phyloP scores from a whole-genome alignment of 257 asterid genomes.

The Datura wrightii region DNA sequence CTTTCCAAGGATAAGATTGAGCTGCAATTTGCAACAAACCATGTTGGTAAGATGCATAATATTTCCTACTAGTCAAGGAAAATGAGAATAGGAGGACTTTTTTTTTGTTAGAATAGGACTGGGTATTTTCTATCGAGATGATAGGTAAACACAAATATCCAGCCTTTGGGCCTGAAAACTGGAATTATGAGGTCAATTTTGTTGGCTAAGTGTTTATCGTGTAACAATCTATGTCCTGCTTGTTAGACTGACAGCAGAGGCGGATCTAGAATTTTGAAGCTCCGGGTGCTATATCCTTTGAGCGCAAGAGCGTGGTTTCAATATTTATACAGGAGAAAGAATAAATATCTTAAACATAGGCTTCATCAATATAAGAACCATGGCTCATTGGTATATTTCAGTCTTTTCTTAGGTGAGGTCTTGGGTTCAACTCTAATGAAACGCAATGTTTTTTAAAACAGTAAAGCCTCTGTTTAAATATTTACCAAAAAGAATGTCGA shows the following conservation, averaged over 20 bases:
- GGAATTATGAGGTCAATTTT: background rate
- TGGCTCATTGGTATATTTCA: too few relatives aligned
- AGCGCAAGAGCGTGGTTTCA: too few relatives aligned
- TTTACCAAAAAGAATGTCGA: too few relatives aligned
- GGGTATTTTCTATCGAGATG: background rate
- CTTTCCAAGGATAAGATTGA: conserved; percentile 82
- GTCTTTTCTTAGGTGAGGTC: too few relatives aligned
- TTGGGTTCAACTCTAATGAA: too few relatives aligned
- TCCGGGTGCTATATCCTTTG: too few relatives aligned
- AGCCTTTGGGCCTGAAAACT: conserved; percentile 3
- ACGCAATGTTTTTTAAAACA: too few relatives aligned
- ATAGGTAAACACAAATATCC: background rate
- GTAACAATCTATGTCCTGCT: background rate
- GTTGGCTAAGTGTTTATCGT: background rate
- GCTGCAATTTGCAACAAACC: conserved; percentile 85
- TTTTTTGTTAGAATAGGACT: background rate
- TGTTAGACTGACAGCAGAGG: background rate
- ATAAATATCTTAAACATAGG: too few relatives aligned
- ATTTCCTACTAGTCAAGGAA: background rate
- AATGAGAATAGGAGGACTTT: background rate
- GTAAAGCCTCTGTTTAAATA: too few relatives aligned
- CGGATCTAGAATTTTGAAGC: too few relatives aligned
- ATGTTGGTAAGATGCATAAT: conserved; percentile 54
- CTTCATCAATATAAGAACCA: too few relatives aligned
- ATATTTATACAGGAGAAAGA: too few relatives aligned